These are phyloP conservation scores for Paramecium primaurelia DNA, from an alignment of 73 alveolate species.

Conservation along the genomic window DNA sequence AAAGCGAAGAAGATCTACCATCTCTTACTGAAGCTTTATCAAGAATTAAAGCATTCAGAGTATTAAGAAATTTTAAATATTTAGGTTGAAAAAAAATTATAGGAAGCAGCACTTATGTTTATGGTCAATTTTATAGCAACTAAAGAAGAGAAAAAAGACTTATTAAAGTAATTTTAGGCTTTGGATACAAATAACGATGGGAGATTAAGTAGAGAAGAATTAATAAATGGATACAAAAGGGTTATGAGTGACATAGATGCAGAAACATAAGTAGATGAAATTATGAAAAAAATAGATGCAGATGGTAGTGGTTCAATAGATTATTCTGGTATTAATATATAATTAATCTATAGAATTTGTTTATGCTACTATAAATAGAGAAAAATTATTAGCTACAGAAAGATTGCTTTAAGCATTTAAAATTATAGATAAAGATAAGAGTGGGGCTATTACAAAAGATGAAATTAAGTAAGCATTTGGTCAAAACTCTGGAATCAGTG, in stretches of 20 bases:
- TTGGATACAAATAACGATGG: constrained; percentile 60
- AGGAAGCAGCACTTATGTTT: constrained; percentile 56
- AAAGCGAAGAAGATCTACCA: constrained; percentile 16
- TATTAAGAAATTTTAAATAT: neutral
- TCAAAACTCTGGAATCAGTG: constrained; percentile 48
- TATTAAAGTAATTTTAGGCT: constrained; percentile 29
- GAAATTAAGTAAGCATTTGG: constrained; percentile 72
- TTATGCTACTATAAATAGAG: constrained; percentile 64
- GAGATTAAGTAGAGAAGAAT: constrained; percentile 73
- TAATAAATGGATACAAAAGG: constrained; percentile 63
- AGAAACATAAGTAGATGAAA: constrained; percentile 70
- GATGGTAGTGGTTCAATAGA: constrained; percentile 75
- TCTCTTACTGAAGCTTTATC: constrained; percentile 23
- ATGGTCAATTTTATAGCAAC: constrained; percentile 53
- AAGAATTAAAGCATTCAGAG: constrained; percentile 50
- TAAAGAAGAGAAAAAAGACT: constrained; percentile 56
- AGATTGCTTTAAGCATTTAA: constrained; percentile 78
- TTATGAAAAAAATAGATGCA: constrained; percentile 69
- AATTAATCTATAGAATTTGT: constrained; percentile 29
- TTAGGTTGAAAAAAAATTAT: constrained; percentile 49
- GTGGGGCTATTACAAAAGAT: constrained; percentile 71
- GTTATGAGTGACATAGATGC: constrained; percentile 61
- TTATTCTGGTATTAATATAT: constrained; percentile 59
- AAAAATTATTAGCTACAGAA: constrained; percentile 69
- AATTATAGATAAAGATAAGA: constrained; percentile 75